These are phyloP conservation scores for Penicillium bovifimosum DNA, from an alignment of 495 filamentous ascomycete genomes.

Conservation along the genomic window DNA sequence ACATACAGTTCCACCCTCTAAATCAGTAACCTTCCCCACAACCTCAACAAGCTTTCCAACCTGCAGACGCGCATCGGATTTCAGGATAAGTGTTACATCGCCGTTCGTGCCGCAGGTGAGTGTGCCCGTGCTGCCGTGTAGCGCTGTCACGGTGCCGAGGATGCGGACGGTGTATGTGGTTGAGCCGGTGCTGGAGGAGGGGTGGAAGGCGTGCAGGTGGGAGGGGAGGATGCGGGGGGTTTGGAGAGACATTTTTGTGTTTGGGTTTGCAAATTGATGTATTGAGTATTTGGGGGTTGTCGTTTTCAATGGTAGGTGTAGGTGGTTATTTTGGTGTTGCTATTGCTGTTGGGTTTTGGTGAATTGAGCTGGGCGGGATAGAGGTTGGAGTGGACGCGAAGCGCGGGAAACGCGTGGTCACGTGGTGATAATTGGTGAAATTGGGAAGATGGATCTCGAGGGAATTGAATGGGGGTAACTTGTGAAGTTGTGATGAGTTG, in stretches of 20 bases:
- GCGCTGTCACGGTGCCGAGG: conserved; percentile 74
- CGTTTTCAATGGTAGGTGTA: background rate
- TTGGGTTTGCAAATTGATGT: too few relatives aligned
- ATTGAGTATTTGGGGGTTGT: background rate
- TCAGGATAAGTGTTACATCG: conserved; percentile 64
- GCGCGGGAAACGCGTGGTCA: conserved; percentile 27
- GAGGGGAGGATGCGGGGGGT: conserved; percentile 65
- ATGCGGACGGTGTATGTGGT: conserved; percentile 68
- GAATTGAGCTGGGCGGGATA: background rate
- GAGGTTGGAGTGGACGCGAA: conserved; percentile 11
- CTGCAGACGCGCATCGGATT: conserved; percentile 73
- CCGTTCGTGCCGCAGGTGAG: conserved; percentile 65
- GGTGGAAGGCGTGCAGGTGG: conserved; percentile 62
- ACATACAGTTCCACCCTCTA: conserved; percentile 39
- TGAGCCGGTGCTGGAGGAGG: conserved; percentile 29
- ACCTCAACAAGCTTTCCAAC: conserved; percentile 79
- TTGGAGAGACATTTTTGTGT: conserved; percentile 45
- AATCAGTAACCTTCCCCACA: conserved; percentile 78
- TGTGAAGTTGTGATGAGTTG: background rate
- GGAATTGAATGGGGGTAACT: background rate
- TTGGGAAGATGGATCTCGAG: background rate
- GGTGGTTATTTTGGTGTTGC: background rate
- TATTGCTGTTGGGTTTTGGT: background rate
- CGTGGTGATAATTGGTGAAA: conserved; percentile 16
- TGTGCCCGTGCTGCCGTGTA: conserved; percentile 75